A percentile compares a stretch with the other conserved stretches of the same genome.
These are phyloP conservation scores for Naematelia aurantialba DNA, from an alignment of 768 basidiomycete species.

Conservation along the genomic window DNA sequence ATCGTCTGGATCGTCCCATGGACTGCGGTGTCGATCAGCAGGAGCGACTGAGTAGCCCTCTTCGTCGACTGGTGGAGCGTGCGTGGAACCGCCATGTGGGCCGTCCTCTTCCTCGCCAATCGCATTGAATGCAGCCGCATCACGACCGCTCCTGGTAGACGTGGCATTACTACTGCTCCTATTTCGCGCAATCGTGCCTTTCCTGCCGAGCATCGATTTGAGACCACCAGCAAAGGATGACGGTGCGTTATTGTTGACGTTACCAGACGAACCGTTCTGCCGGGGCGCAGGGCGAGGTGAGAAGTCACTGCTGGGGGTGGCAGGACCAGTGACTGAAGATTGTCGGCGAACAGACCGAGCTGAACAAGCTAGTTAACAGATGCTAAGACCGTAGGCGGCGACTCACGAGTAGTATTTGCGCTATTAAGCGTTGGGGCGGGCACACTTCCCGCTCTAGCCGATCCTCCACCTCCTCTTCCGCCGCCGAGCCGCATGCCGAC, in stretches of 20 bases:
- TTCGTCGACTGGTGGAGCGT: constrained; percentile 43
- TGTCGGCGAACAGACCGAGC: constrained; percentile 23
- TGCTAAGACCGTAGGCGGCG: not conserved
- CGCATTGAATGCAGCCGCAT: constrained; percentile 21
- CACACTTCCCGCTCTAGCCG: constrained; percentile 1
- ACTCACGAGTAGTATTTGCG: constrained; percentile 32
- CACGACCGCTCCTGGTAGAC: constrained; percentile 31
- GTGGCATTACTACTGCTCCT: constrained; percentile 37
- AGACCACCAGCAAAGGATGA: constrained; percentile 31
- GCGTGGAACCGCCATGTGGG: not conserved
- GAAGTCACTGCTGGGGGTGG: constrained; percentile 26
- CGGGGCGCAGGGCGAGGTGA: constrained; percentile 27
- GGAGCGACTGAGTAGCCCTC: constrained; percentile 54
- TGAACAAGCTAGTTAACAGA: not conserved
- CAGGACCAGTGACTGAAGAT: constrained; percentile 19
- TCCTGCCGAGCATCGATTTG: constrained; percentile 37
- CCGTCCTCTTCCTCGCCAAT: constrained; percentile 28
- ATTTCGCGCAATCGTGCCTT: constrained; percentile 27
- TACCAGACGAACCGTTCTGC: constrained; percentile 32
- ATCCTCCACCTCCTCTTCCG: constrained; percentile 11
- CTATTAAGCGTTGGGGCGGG: constrained; percentile 11
- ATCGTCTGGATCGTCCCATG: constrained; percentile 47
- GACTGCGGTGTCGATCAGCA: constrained; percentile 49
- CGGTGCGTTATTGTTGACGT: constrained; percentile 6
- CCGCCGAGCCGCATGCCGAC: constrained; percentile 35